These are phyloP conservation scores for Biscogniauxia sp. DNA, from an alignment of 2,329 filamentous ascomycete genomes.

Conservation along the genomic window DNA sequence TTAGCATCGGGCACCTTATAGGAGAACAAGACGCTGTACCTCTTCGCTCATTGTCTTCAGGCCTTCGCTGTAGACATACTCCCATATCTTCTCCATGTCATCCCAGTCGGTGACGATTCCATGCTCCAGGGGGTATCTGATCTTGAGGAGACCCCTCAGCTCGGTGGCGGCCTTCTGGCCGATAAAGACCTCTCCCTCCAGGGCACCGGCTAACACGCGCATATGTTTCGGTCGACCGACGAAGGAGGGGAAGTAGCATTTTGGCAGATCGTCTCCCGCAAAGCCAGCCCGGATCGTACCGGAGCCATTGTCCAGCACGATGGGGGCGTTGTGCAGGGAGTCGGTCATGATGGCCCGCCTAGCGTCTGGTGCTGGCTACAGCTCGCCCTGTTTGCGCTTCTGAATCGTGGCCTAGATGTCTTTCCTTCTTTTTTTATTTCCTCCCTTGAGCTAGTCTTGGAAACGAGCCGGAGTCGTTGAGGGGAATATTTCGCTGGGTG, in stretches of 20 bases:
- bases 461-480: neutral
- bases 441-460: neutral
- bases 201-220: slow-evolving; percentile 88
- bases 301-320: slow-evolving; percentile 98
- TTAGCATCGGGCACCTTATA: slow-evolving; percentile 6
- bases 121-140: slow-evolving; percentile 92
- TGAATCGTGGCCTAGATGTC: slow-evolving; percentile 6
- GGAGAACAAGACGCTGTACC: slow-evolving; percentile 42
- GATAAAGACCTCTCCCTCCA: slow-evolving; percentile 97
- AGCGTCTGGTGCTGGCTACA: slow-evolving; percentile 16
- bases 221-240: slow-evolving; percentile 95
- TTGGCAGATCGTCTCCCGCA: slow-evolving; percentile 91
- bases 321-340: slow-evolving; percentile 89
- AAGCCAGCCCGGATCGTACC: slow-evolving; percentile 97
- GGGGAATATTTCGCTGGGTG: neutral
- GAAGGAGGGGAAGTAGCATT: slow-evolving; percentile 96
- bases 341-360: slow-evolving; percentile 48
- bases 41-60: slow-evolving; percentile 97
- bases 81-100: slow-evolving; percentile 99
- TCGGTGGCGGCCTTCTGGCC: slow-evolving; percentile 85
- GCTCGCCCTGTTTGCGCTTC: slow-evolving; percentile 18
- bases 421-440: slow-evolving; percentile 6
- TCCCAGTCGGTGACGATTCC: slow-evolving; percentile 99
- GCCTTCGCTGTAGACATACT: slow-evolving; percentile 94
- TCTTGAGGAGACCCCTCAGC: slow-evolving; percentile 88